phyloP scores from a whole-genome alignment of 2,329 filamentous ascomycete genomes.

The Blastomyces parvus region DNA sequence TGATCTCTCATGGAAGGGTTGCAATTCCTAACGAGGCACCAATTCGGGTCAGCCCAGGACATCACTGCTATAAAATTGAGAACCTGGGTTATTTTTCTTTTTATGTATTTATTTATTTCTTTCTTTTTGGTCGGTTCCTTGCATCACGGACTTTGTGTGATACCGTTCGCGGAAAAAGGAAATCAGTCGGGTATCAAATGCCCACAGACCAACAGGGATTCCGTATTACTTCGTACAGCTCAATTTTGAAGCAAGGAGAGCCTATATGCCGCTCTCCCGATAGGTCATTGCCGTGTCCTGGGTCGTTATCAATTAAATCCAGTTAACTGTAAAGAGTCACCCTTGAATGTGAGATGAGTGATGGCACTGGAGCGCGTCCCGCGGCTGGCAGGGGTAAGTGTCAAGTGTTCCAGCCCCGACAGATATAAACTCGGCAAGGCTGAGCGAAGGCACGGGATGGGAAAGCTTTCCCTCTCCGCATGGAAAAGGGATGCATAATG shows the following conservation, averaged over 20 bases:
- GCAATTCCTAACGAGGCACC: neutral
- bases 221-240: neutral
- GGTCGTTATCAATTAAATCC: neutral
- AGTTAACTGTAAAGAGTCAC: neutral
- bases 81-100: neutral
- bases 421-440: neutral
- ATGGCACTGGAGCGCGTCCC: neutral
- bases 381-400: neutral
- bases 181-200: neutral
- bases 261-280: neutral
- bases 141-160: no score
- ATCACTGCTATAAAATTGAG: neutral
- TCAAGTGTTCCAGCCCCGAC: neutral
- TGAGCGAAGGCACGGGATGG: neutral
- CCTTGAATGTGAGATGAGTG: neutral
- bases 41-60: neutral
- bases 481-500: no score
- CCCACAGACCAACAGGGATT: neutral
- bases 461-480: no score
- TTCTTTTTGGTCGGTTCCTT: no score
- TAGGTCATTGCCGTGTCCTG: neutral
- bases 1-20: no score
- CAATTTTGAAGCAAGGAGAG: neutral
- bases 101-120: neutral
- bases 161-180: neutral